Base-by-base conservation (phyloP, 129 eudicot genomes). In the Lactuca sativa region DNA sequence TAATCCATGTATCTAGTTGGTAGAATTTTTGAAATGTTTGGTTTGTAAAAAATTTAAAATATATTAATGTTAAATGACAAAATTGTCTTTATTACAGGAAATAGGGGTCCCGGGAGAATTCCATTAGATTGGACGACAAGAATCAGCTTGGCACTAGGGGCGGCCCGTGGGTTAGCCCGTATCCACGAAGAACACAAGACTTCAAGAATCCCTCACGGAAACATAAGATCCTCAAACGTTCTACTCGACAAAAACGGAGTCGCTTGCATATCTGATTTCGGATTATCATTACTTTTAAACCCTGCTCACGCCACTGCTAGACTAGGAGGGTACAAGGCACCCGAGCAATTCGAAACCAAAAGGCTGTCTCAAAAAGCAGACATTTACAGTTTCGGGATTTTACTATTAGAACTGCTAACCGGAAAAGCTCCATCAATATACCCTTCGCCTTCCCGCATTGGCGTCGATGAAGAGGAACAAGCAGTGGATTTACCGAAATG, bases 81-180 rank as follows among this genome's bases (percentile, higher is more conserved):
- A 47, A 47, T 11, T 47, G 15, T 4, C 52, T 18, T 6, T 14
- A 47, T 70, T 59, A 71, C 66, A 93, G 99, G 87, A 8, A 85
- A 93, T 64, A 76, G 99, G 58, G 99, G 99, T 58, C 90, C 97
- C 0, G 99, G 95, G 12, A 81, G 99, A 69, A 85, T 93, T 55
- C 99, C 99, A 18, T 48, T 93, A 73, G 99, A 93, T 16, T 93
- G 99, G 99, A 93, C 99, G 2, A 90, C 99, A 37, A 77, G 99
- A 53, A 89, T 90, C 79, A 82, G 99, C 73, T 67, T 93, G 62
- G 89, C 83, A 1, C 59, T 93, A 17, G 99, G 99, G 4, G 92
- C 99, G n/a, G 99, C 99, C 7, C 84, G 97, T 0, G 99, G 99
- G 49, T 86, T 93, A 10, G 95, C 91, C 15, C 72, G 82, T 59